Evolutionary conservation across 2,329 filamentous ascomycete species (phyloP).

Genomic region (Trichoderma endophyticum): DNA sequence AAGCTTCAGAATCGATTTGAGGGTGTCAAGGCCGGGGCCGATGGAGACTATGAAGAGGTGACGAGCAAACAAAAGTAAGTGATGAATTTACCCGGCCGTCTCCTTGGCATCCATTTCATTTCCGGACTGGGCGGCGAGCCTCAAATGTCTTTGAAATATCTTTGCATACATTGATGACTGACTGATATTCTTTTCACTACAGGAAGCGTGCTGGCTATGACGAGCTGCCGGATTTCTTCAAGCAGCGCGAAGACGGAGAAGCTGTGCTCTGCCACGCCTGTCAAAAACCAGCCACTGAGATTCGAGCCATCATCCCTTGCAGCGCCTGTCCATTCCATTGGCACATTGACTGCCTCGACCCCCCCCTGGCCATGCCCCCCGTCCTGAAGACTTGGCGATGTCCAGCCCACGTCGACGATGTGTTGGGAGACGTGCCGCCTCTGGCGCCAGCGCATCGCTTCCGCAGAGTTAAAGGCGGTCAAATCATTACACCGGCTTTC

Average conservation of each 20-base stretch:
- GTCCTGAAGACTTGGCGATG: slow-evolving; percentile 80
- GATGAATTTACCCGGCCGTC: background rate
- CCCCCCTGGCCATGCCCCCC: slow-evolving; percentile 76
- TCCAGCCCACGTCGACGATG: slow-evolving; percentile 78
- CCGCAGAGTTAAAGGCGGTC: slow-evolving; percentile 56
- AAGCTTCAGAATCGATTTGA: slow-evolving; percentile 74
- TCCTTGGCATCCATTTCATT: background rate
- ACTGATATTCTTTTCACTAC: background rate
- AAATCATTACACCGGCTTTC: slow-evolving; percentile 50
- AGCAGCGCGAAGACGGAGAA: slow-evolving; percentile 70
- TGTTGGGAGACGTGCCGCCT: slow-evolving; percentile 59
- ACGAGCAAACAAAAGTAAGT: slow-evolving; percentile 64
- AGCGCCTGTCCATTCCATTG: slow-evolving; percentile 78
- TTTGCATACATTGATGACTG: background rate
- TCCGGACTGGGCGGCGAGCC: background rate
- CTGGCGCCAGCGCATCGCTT: slow-evolving; percentile 60
- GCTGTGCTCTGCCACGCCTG: slow-evolving; percentile 76
- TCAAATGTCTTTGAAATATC: background rate
- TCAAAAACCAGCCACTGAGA: slow-evolving; percentile 57
- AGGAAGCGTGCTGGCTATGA: slow-evolving; percentile 57
- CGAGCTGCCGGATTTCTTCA: slow-evolving; percentile 64
- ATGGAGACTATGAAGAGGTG: slow-evolving; percentile 78
- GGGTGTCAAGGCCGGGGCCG: slow-evolving; percentile 69
- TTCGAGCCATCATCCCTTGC: slow-evolving; percentile 77
- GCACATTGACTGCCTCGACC: slow-evolving; percentile 90